A percentile compares a stretch with the other conserved stretches of the same genome.
These are phyloP conservation scores for Amaranthus cruentus DNA, from an alignment of 148 eudicot species.

Conservation along the genomic window DNA sequence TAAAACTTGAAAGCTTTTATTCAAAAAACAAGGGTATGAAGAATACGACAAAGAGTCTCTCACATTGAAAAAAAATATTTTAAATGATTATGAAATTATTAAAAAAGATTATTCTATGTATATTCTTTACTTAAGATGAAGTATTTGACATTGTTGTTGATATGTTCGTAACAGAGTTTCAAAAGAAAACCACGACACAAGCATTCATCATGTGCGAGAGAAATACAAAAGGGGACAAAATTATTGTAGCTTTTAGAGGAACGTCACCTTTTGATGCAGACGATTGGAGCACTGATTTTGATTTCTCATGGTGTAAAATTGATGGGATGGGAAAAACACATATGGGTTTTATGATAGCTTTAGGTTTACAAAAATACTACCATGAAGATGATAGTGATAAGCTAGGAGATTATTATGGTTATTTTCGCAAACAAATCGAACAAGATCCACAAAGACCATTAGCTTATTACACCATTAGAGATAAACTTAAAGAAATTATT, in stretches of 20 bases:
- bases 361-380: constrained; percentile 45
- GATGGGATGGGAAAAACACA: constrained; percentile 52
- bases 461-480: constrained; percentile 54
- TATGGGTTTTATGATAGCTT: constrained; percentile 62
- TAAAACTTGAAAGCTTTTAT: no score
- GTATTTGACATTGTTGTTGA: neutral
- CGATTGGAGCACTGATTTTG: constrained; percentile 67
- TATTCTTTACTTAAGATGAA: no score
- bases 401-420: constrained; percentile 20
- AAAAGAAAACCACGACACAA: constrained; percentile 40
- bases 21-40: no score
- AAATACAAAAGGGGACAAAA: constrained; percentile 26
- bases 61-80: no score
- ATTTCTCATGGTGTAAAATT: constrained; percentile 55
- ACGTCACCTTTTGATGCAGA: constrained; percentile 54
- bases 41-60: no score
- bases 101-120: no score
- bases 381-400: constrained; percentile 8
- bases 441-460: constrained; percentile 15
- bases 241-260: constrained; percentile 63
- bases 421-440: constrained; percentile 34
- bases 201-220: constrained; percentile 44
- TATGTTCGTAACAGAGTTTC: constrained; percentile 37
- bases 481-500: constrained; percentile 32
- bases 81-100: no score